Evolutionary conservation across 768 basidiomycete genomes (phyloP), one percentile per base, ranked within the genome.

Genomic region (Naematelia encephala): DNA sequence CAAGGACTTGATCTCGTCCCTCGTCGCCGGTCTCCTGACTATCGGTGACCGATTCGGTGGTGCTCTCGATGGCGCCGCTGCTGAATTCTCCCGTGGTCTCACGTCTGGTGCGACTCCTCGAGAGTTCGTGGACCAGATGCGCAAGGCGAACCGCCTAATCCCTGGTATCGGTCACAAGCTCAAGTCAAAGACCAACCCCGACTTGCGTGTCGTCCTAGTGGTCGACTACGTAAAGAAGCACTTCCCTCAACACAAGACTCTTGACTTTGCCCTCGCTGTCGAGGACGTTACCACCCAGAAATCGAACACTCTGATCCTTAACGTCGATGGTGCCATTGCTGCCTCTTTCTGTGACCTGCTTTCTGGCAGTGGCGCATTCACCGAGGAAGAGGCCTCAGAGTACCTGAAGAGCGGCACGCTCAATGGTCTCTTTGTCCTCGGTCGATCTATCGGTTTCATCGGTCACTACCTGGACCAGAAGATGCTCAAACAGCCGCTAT

Each of bases 151-250:
- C 83, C 91, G 91, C 80, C 86, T 96, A 62, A 94, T 97, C 82
- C 88, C 87, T 66, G 94, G 94, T 82, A 99, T 99, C 67, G 94
- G 94, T 47, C 94, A 99, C 86, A 98, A 98, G 85, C 96, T 99
- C 83, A 99, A 99, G 86, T 91, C 67, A 56, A 75, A 77, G 76
- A 74, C 73, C 68, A 76, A 77, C 73, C 76, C 72, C 27, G 78
- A 79, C 65, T 63, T 77, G 28, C 79, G 80, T 62, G 80, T 80
- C 61, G 70, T 72, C 66, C 76, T 80, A 55, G 78, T 80, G 56
- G 96, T 97, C 84, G 91, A 93, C 81, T 99, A 89, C 70, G 94
- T 94, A 60, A 81, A 76, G 81, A 91, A 94, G 81, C 80, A 94
- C 83, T 99, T 99, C 90, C 94, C 94, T 2, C 87, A 86, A 72